A percentile compares a stretch with the other conserved stretches of the same genome.
These are phyloP conservation scores for Hemerocallis citrina DNA, from an alignment of 106 monocot genomes.

Conservation along the genomic window DNA sequence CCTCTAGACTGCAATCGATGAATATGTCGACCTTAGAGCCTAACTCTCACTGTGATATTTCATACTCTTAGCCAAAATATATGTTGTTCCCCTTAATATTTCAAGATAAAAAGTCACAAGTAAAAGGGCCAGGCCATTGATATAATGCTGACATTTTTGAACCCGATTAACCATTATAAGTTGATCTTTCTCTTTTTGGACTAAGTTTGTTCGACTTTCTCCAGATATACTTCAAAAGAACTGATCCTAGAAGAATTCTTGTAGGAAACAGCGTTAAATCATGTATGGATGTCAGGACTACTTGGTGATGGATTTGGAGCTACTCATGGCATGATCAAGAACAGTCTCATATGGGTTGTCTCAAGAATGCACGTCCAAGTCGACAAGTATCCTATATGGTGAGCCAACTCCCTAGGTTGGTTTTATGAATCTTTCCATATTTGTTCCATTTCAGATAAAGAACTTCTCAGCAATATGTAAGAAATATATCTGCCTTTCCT, in stretches of 20 bases:
- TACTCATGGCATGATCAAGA: conserved; percentile 36
- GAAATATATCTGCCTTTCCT: background rate
- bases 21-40: too few relatives aligned
- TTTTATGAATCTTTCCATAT: background rate
- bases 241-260: background rate
- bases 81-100: too few relatives aligned
- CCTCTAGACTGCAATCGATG: too few relatives aligned
- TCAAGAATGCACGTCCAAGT: conserved; percentile 36
- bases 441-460: background rate
- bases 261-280: conserved; percentile 41
- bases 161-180: too few relatives aligned
- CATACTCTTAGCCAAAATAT: too few relatives aligned
- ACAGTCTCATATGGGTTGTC: conserved; percentile 45
- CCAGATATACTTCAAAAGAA: too few relatives aligned
- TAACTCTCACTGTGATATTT: too few relatives aligned
- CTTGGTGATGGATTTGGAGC: conserved; percentile 44
- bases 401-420: too few relatives aligned
- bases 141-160: too few relatives aligned
- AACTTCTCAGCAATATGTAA: background rate
- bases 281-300: conserved; percentile 41
- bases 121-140: too few relatives aligned
- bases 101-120: too few relatives aligned
- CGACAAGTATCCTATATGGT: conserved; percentile 36
- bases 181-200: background rate
- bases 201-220: background rate